Evolutionary conservation across 106 monocot species (phyloP), one percentile per base, ranked within the genome.

Genomic region (Phalaenopsis aphrodite): DNA sequence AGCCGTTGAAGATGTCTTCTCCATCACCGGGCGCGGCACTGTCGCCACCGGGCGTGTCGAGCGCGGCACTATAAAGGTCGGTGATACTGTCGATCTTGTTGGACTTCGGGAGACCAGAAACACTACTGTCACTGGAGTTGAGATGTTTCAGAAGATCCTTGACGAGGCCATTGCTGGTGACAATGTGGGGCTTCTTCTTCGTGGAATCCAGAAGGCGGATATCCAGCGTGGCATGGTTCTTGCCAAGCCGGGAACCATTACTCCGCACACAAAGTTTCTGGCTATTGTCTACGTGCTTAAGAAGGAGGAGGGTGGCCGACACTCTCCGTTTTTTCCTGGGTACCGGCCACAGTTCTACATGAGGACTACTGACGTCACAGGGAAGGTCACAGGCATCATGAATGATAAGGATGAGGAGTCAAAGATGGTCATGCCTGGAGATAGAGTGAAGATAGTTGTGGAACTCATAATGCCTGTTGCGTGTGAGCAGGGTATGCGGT

Each of bases 1-100:
- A 12, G 92, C 94, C 37, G 55, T 98, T 17, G 97, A 94, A 65
- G 97, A 98, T 66, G 97, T 98, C 18, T 98, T 98, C 86, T 98
- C 97, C 39, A 98, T 98, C 85, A 96, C 95, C 17, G 92, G 95
- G 0, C 89, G 95, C 47, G 95, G 95, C 4, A 96, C 95, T 5
- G 95, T 96, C 24, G 91, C 95, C 84, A 96, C 95, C 8, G 95
- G 95, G 1, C 79, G 95, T 41, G 84, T 93, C 5, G 95, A 96
- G 79, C 86, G 95, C 68, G 95, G 95, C 37, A 91, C 83, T 2
- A 42, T 96, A 5, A 96, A 90, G 85, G 84, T 93, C 17, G 88
- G 91, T 1, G 93, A 93, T 0, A 87, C 88, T 0, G 78, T 96
- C 18, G 95, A 89, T 5, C 23, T 94, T 14, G 89, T 93, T 8